Base-by-base conservation (phyloP, 805 yeast genomes). In the Candida odintsovae region DNA sequence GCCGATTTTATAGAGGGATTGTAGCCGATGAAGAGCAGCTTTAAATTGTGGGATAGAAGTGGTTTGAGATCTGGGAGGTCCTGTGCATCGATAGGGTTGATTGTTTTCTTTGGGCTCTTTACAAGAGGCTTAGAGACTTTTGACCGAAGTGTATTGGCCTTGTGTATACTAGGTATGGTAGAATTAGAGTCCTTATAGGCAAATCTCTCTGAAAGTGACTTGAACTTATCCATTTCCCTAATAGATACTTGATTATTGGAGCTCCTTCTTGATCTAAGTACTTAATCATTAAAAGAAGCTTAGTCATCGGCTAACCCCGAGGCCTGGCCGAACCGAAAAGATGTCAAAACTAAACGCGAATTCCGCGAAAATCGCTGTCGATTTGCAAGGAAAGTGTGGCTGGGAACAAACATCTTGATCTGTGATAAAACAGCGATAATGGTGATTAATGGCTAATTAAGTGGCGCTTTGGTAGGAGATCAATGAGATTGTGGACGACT, bases 1-100 rank as follows among this genome's bases (percentile, higher is more conserved):
- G 87, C 76, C 1, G 90, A 82, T 54, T 71, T 72, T 4, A 79
- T 62, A 3, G 90, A 86, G 0, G 94, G 94, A 55, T 85, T 85
- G 66, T 72, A 83, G 1, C 94, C 94, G 3, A 84, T 70, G 53
- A 85, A 84, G 4, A 85, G 70, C 1, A 83, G 56, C 6, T 54
- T 53, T 21, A 76, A 55, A 6, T 59, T 50, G 1, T 36, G 33
- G 8, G 26, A 21, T 4, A 60, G 41, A 5, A 60, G 28, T 16
- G 59, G 62, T 2, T 49, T 33, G n/a, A 60, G 44, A 26, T 58
- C 16, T 12, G 31, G 31, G 13, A 28, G 31, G n/a, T 13, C n/a
- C 11, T 28, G n/a, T 2, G n/a, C n/a, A 28, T 28, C n/a, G 31
- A 28, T 13, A 4, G 15, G n/a, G 3, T 13, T n/a, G 31, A 13